Percentiles rank a stretch among this genome's conserved stretches.
phyloP scores from a whole-genome alignment of 1,139 yeast genomes.

The Nakaseomyces glabratus region DNA sequence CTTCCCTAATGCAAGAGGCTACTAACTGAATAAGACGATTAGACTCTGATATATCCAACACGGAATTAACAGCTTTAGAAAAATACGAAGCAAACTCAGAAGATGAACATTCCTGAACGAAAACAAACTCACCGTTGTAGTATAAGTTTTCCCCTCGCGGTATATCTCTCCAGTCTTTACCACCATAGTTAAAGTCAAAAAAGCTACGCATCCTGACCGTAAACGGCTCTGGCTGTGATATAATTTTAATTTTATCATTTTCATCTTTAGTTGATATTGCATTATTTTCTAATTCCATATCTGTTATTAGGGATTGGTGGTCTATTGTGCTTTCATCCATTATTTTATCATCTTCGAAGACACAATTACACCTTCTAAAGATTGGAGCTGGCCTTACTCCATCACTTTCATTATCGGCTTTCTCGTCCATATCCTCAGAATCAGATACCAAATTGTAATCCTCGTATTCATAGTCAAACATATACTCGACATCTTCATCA shows the following conservation, averaged over 20 bases:
- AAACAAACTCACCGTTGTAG: constrained; percentile 22
- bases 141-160: constrained; percentile 49
- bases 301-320: constrained; percentile 23
- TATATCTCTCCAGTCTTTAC: constrained; percentile 62
- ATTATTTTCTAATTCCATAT: constrained; percentile 11
- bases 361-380: constrained; percentile 33
- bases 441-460: constrained; percentile 24
- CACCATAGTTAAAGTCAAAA: constrained; percentile 47
- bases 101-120: constrained; percentile 15
- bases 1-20: constrained; percentile 43
- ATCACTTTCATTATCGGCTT: constrained; percentile 20
- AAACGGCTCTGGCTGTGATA: constrained; percentile 20
- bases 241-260: constrained; percentile 8
- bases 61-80: constrained; percentile 30
- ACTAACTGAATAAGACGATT: constrained; percentile 32
- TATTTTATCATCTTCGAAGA: constrained; percentile 32
- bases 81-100: constrained; percentile 21
- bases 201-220: constrained; percentile 33
- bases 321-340: constrained; percentile 19
- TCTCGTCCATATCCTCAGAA: constrained; percentile 26
- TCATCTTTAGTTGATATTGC: constrained; percentile 13
- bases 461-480: constrained; percentile 53
- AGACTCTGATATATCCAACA: constrained; percentile 34
- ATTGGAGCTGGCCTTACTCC: constrained; percentile 11
- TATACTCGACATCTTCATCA: constrained; percentile 65